phyloP scores from a whole-genome alignment of 345 rosid genomes.

The Eucalyptus sideroxylon region DNA sequence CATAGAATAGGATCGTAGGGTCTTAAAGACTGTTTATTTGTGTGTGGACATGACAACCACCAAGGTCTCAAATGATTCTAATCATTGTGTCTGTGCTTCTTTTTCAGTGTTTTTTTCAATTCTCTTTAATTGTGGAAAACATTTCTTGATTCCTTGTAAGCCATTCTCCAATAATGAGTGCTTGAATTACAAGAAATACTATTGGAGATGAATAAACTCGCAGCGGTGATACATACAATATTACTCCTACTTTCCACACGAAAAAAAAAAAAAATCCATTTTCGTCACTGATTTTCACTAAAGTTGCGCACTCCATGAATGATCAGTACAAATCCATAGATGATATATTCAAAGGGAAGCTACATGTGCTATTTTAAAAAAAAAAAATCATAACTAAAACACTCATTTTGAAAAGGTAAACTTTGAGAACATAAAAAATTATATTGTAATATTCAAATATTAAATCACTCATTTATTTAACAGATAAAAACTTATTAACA shows the following conservation, averaged over 20 bases:
- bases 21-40: neutral
- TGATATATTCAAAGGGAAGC: neutral
- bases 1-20: neutral
- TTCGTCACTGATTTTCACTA: neutral
- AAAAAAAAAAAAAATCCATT: neutral
- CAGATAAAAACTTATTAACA: neutral
- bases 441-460: neutral
- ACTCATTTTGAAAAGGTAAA: neutral
- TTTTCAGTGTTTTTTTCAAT: neutral
- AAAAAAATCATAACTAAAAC: neutral
- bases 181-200: neutral
- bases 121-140: neutral
- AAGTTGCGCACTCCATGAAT: neutral
- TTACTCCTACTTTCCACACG: neutral
- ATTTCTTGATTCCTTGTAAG: neutral
- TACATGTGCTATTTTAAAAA: neutral
- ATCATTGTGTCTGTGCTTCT: conserved; percentile 21
- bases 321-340: neutral
- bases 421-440: neutral
- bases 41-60: neutral
- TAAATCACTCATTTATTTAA: neutral
- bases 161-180: neutral
- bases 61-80: conserved; percentile 10
- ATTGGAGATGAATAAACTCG: neutral
- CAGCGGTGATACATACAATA: neutral